A percentile compares a stretch with the other conserved stretches of the same genome.
These are phyloP conservation scores for Cyberlindnera mycetangii DNA, from an alignment of 805 yeast species.

Conservation along the genomic window DNA sequence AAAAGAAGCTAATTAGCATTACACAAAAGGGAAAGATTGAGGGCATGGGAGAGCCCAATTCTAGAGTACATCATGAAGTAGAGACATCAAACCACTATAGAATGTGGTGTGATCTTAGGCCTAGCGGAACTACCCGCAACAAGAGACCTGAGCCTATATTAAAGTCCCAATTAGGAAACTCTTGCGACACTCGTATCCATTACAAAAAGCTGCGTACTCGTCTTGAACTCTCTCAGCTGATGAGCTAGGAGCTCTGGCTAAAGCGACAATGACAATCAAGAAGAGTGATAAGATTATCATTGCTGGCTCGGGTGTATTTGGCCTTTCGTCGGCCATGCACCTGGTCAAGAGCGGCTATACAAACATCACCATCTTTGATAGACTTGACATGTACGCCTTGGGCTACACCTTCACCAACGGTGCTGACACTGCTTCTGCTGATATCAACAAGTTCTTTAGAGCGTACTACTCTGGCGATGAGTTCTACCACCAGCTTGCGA, in stretches of 20 bases:
- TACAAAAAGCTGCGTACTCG: neutral
- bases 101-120: too few species aligned
- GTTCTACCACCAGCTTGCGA: conserved; percentile 30
- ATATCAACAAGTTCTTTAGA: conserved; percentile 39
- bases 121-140: too few species aligned
- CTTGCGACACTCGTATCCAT: conserved; percentile 1
- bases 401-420: conserved; percentile 34
- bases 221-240: neutral
- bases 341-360: conserved; percentile 36
- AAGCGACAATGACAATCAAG: neutral
- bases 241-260: too few species aligned
- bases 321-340: conserved; percentile 43
- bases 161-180: conserved; percentile 1
- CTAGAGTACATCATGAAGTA: neutral
- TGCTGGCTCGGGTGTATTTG: conserved; percentile 52
- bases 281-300: conserved; percentile 31
- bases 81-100: too few species aligned
- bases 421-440: conserved; percentile 41
- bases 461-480: conserved; percentile 36
- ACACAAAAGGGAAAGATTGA: too few species aligned
- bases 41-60: neutral
- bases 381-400: conserved; percentile 30
- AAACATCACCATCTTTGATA: conserved; percentile 38
- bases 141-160: too few species aligned
- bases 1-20: too few species aligned